Conservation (phyloP, 345 rosid genomes). For the Atalantia buxifolia region DNA sequence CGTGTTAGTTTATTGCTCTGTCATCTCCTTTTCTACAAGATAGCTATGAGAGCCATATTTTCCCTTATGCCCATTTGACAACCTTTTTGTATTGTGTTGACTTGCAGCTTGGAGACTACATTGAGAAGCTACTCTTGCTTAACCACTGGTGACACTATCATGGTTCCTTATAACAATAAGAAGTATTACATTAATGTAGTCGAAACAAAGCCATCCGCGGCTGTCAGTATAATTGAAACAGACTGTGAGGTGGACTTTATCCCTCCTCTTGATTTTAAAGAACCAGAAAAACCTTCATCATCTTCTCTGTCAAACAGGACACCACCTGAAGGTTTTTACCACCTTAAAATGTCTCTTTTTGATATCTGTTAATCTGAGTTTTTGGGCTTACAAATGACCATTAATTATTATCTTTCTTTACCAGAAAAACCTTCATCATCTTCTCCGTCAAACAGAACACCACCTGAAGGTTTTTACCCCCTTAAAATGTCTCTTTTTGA, state of each 20-base stretch:
- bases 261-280: conserved; percentile 65
- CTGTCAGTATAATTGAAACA: conserved; percentile 66
- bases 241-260: conserved; percentile 77
- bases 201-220: conserved; percentile 59
- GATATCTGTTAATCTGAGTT: not conserved
- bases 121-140: conserved; percentile 72
- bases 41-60: not conserved
- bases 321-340: conserved; percentile 39
- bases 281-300: conserved; percentile 43
- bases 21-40: not conserved
- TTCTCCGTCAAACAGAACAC: conserved; percentile 24
- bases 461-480: conserved; percentile 2
- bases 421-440: conserved; percentile 38
- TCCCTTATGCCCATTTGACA: not conserved
- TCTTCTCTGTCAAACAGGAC: conserved; percentile 25
- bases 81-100: not conserved
- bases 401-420: not conserved
- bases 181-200: conserved; percentile 56
- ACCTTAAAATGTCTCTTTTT: not conserved
- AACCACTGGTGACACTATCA: conserved; percentile 58
- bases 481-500: no score
- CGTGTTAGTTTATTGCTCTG: conserved; percentile 37
- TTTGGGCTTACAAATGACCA: not conserved
- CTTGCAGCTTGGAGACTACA: conserved; percentile 67
- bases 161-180: conserved; percentile 69